A percentile compares a stretch with the other conserved stretches of the same genome.
These are phyloP conservation scores for Botrytis pseudocinerea DNA, from an alignment of 2,329 filamentous ascomycete species.

Conservation along the genomic window DNA sequence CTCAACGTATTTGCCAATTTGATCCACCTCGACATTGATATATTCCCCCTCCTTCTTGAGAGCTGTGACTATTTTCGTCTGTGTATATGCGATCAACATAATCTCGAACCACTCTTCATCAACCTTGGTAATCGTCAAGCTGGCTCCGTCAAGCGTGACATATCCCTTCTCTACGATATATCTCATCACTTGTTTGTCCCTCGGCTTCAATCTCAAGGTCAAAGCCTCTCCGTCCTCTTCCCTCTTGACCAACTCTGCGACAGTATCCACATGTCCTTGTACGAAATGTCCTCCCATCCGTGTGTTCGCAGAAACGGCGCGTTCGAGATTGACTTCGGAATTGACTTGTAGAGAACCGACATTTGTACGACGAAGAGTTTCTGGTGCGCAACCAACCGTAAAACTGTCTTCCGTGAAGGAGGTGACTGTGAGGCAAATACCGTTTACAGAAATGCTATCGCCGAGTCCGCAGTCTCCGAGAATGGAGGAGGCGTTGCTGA, in stretches of 20 bases:
- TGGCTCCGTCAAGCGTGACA: slow-evolving; percentile 90
- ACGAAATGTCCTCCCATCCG: slow-evolving; percentile 99
- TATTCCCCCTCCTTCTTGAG: slow-evolving; percentile 42
- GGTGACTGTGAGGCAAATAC: slow-evolving; percentile 94
- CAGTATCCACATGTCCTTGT: slow-evolving; percentile 94
- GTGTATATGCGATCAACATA: slow-evolving; percentile 96
- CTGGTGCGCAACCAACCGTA: slow-evolving; percentile 91
- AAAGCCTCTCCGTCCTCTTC: slow-evolving; percentile 86
- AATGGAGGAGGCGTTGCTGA: slow-evolving; percentile 69
- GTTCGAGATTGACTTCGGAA: slow-evolving; percentile 85
- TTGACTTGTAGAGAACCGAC: slow-evolving; percentile 70
- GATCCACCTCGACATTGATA: slow-evolving; percentile 43
- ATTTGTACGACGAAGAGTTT: slow-evolving; percentile 94
- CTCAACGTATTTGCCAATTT: slow-evolving; percentile 76
- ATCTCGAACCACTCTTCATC: slow-evolving; percentile 87
- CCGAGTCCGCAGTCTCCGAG: slow-evolving; percentile 82
- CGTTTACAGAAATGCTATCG: slow-evolving; percentile 94
- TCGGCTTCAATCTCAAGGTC: slow-evolving; percentile 79
- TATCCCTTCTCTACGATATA: slow-evolving; percentile 98
- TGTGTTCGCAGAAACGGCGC: slow-evolving; percentile 85
- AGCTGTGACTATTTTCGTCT: slow-evolving; percentile 74
- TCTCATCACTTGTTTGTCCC: slow-evolving; percentile 66
- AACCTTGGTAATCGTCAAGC: slow-evolving; percentile 86
- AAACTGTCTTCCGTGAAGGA: slow-evolving; percentile 63
- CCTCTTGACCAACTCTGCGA: slow-evolving; percentile 71